Evolutionary conservation across 2,329 filamentous ascomycete genomes (phyloP).

Genomic region (Penicillium sclerotigenum): DNA sequence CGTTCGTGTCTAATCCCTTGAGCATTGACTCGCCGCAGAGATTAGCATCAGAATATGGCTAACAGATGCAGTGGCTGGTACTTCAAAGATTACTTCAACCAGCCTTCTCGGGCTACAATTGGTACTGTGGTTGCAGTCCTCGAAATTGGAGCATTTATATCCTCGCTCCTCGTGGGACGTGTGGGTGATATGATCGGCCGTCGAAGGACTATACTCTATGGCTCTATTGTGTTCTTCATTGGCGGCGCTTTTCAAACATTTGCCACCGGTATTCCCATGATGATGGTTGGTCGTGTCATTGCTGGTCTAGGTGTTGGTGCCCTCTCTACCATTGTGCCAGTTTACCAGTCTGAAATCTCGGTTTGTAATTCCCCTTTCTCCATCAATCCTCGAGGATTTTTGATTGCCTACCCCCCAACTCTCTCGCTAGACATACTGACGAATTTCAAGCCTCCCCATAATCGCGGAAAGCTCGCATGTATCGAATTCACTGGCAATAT

Average conservation of each 20-base stretch:
- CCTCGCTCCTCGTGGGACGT: constrained; percentile 79
- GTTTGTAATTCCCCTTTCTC: constrained; percentile 19
- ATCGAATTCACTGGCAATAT: constrained; percentile 99
- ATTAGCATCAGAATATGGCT: background rate
- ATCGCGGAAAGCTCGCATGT: constrained; percentile 89
- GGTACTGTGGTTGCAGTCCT: constrained; percentile 98
- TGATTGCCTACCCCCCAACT: background rate
- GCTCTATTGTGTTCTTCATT: constrained; percentile 79
- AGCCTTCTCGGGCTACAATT: constrained; percentile 81
- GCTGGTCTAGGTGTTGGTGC: constrained; percentile 84
- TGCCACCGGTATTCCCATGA: constrained; percentile 80
- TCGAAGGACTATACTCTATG: constrained; percentile 86
- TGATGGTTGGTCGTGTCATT: constrained; percentile 77
- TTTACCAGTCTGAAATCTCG: constrained; percentile 93
- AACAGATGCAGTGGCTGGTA: constrained; percentile 63
- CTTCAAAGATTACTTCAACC: constrained; percentile 89
- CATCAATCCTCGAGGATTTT: background rate
- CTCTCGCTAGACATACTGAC: constrained; percentile 12
- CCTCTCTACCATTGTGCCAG: constrained; percentile 85
- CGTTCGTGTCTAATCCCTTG: constrained; percentile 42
- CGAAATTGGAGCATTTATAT: constrained; percentile 87
- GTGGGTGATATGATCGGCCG: constrained; percentile 90
- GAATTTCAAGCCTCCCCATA: constrained; percentile 69
- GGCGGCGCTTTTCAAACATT: constrained; percentile 84
- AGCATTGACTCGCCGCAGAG: background rate